A percentile compares a stretch with the other conserved stretches of the same genome.
Conservation (phyloP, 208 protist genomes). For the Crithidia expoeki region DNA sequence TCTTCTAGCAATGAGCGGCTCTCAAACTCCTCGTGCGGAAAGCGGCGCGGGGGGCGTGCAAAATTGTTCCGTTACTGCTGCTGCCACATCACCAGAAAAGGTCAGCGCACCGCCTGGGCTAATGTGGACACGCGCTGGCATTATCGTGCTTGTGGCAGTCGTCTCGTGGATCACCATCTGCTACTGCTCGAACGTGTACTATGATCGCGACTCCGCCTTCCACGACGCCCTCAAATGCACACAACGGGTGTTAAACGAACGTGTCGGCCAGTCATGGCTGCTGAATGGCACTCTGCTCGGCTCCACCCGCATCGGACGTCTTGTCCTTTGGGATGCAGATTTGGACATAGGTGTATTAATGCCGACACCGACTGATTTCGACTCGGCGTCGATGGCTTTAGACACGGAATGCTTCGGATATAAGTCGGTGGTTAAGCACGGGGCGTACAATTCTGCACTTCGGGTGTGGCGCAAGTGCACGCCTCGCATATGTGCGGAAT, state of each 20-base stretch:
- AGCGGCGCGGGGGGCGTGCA: background rate
- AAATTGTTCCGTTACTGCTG: background rate
- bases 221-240: constrained; percentile 65
- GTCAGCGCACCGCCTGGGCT: constrained; percentile 22
- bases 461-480: constrained; percentile 77
- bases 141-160: constrained; percentile 53
- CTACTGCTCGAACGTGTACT: constrained; percentile 81
- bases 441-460: constrained; percentile 34
- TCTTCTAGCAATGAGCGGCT: constrained; percentile 1
- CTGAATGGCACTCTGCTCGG: constrained; percentile 85
- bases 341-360: constrained; percentile 74
- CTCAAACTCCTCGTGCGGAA: background rate
- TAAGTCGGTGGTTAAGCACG: constrained; percentile 32
- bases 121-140: constrained; percentile 47
- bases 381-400: constrained; percentile 26
- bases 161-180: constrained; percentile 63
- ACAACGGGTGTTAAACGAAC: constrained; percentile 41
- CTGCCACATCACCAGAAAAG: constrained; percentile 5
- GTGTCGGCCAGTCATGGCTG: constrained; percentile 59
- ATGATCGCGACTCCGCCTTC: constrained; percentile 67
- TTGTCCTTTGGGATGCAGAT: constrained; percentile 88
- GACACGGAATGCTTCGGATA: constrained; percentile 60
- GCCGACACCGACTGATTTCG: constrained; percentile 40
- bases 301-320: constrained; percentile 57
- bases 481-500: constrained; percentile 75